Evolutionary conservation across 2,329 filamentous ascomycete species (phyloP), one percentile per base, ranked within the genome.

Genomic region (Myriosclerotinia curreyana): DNA sequence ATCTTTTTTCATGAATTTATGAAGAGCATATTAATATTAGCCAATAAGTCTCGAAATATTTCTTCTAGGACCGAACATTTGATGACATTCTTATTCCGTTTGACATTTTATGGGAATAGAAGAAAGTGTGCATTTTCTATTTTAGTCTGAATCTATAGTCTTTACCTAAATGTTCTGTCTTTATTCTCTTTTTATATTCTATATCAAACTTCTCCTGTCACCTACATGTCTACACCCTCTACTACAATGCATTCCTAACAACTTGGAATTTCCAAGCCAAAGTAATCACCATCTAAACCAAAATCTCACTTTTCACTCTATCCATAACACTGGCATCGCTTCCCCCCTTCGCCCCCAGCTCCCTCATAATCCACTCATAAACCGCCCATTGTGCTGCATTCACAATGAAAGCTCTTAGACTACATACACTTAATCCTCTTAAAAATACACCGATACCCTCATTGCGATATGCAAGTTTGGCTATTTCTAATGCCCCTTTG

Each of bases 371-470:
- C 86, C 89, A 92, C 77, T 97, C 93, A 74, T 97, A 97, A 7
- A 91, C 85, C 31, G 89, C 89, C 93, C 93, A 98, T 79, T 92
- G 82, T n/a, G 91, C 89, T 2, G 94, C 93, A 78, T 97, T 97
- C 48, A 97, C 94, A 60, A 96, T 79, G 75, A 98, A 97, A 0
- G 94, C 94, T 69, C 94, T 81, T 11, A 90, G 77, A 75, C 91
- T 96, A 76, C 94, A 98, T 40, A 96, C 82, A 0, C 86, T 86
- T 50, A 98, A 76, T 0, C 90, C 90, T 38, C 86, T 81, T 74
- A 91, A 92, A 76, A 93, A 92, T 1, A 86, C 81, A 40, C 77
- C 75, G 11, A 80, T 44, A 0, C 90, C 89, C 38, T 84, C 86
- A 51, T 81, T 79, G 64, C 77, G 80, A 73, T 94, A 96, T 0